Evolutionary conservation across 2,329 filamentous ascomycete species (phyloP), one percentile per base, ranked within the genome.

Genomic region (Colletotrichum lindemuthianum): DNA sequence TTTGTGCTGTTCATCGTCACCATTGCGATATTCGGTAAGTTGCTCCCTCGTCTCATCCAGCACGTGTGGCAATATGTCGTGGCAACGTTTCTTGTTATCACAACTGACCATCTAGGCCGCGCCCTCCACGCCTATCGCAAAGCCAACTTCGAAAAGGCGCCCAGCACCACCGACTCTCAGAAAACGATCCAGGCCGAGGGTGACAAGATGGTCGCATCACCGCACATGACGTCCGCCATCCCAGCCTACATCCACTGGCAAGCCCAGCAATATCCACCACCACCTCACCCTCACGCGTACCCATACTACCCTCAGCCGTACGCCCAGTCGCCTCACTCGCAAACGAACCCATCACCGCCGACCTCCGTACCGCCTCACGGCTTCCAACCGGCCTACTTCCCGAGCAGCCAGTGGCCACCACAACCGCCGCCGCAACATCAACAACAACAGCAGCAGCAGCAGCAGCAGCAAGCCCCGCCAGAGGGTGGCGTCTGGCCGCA

Each of bases 131-230:
- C 57, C 24, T 52, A 60, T 36, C 63, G 65, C 7, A 60, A 52
- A 52, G 58, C 51, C 15, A 61, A 61, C 40, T 32, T 65, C 4
- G 58, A 57, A 63, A 66, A 66, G 41, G 59, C 63, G 8, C 66
- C 57, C 8, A 67, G 52, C 56, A 59, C 60, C 0, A 67, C 52
- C 44, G 55, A 64, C 13, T 49, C 51, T 13, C 47, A 68, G 47
- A 65, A 67, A 47, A 55, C 56, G 10, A 59, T 64, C 16, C 43
- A 59, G 24, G 52, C 56, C 12, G 65, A 60, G 9, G 59, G 60
- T 2, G 67, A 68, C 40, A 67, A 68, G 45, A 67, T 61, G 34
- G 47, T 68, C n/a, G 60, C 67, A 13, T 67, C 67, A 8, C 65
- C 66, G 7, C 66, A 68, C 6, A 67, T 68, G 66, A 65, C 66